phyloP scores from a whole-genome alignment of 768 basidiomycete genomes.

The Phaffia australis region DNA sequence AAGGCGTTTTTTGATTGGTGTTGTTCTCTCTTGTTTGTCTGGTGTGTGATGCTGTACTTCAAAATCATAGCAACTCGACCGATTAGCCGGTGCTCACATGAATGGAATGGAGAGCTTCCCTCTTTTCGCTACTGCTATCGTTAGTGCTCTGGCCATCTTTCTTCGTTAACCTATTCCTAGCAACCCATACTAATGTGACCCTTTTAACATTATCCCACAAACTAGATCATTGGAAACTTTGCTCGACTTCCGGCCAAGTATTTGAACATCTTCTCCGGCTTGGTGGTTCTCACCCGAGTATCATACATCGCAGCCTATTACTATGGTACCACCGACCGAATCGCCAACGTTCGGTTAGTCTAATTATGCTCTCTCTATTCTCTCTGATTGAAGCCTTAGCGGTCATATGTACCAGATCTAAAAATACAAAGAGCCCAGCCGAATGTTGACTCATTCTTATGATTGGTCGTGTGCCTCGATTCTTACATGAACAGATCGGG shows the following conservation, averaged over 20 bases:
- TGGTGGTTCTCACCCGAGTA: slow-evolving; percentile 14
- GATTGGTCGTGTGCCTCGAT: not conserved
- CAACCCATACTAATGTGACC: not conserved
- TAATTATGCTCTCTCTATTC: not conserved
- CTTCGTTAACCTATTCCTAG: too few relatives aligned
- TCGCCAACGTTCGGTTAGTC: slow-evolving; percentile 3
- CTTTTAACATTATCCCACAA: too few relatives aligned
- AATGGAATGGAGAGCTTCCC: slow-evolving; percentile 22
- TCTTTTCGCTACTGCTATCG: too few relatives aligned
- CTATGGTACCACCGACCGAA: not conserved
- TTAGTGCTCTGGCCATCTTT: too few relatives aligned
- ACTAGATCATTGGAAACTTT: slow-evolving; percentile 23
- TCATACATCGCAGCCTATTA: slow-evolving; percentile 14
- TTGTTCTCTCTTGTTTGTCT: too few relatives aligned
- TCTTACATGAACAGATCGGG: slow-evolving; percentile 1
- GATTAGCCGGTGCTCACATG: slow-evolving; percentile 10
- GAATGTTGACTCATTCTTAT: not conserved
- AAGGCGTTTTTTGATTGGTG: too few relatives aligned
- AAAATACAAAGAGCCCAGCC: not conserved
- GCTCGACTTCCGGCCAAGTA: slow-evolving; percentile 23
- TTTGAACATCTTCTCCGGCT: slow-evolving; percentile 21
- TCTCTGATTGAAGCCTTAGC: not conserved
- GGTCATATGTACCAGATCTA: not conserved
- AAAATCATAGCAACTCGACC: not conserved
- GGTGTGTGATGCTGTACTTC: too few relatives aligned